Conservation (phyloP, 352 stramenopile genomes). For the Pythium coloratum region DNA sequence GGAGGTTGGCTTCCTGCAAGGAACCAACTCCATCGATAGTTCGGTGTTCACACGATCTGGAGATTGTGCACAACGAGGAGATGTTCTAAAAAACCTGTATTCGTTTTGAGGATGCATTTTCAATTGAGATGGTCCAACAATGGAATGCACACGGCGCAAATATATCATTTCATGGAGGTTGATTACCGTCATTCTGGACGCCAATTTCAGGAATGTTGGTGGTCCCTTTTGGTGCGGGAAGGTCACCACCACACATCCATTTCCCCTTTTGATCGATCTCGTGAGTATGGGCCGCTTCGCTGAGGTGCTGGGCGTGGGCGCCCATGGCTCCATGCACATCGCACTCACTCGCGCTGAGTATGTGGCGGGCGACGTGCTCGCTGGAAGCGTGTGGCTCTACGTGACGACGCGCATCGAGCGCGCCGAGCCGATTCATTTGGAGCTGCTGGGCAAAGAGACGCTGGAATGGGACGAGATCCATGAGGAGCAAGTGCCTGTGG, state of each 20-base stretch:
- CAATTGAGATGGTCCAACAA: no score
- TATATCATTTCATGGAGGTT: no score
- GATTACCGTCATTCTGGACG: no score
- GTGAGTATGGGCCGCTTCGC: conserved; percentile 4
- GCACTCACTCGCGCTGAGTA: conserved; percentile 5
- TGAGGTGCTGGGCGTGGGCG: conserved; percentile 3
- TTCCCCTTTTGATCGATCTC: neutral
- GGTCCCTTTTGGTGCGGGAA: no score
- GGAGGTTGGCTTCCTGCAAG: no score
- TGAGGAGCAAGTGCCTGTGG: neutral
- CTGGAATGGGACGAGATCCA: conserved; percentile 3
- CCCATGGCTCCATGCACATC: conserved; percentile 13
- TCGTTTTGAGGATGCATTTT: no score
- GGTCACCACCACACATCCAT: neutral
- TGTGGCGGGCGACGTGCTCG: conserved; percentile 13
- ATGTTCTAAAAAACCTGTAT: no score
- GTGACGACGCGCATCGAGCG: conserved; percentile 13
- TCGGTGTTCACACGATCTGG: no score
- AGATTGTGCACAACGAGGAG: no score
- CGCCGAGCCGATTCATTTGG: conserved; percentile 2
- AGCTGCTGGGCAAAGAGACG: conserved; percentile 10
- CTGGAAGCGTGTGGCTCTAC: conserved; percentile 7
- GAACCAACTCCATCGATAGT: no score
- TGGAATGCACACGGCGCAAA: no score
- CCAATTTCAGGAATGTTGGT: no score